These are phyloP conservation scores for Silene vulgaris DNA, from an alignment of 179 eudicot species.

Conservation along the genomic window DNA sequence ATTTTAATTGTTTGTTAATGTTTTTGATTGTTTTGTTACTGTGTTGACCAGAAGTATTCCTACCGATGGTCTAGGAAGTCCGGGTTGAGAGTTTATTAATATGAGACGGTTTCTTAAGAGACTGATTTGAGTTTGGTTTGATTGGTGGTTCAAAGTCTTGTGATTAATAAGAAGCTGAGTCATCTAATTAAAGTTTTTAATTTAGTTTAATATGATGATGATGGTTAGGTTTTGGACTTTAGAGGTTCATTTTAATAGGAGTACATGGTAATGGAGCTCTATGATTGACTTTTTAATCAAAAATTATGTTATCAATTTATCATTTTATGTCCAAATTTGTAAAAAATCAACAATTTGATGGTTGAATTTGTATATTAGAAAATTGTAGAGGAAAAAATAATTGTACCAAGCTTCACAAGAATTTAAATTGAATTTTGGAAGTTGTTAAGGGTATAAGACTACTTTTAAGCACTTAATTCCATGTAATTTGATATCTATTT, in stretches of 20 bases:
- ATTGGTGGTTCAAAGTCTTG: not conserved
- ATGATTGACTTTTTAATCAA: not conserved
- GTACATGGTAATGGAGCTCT: not conserved
- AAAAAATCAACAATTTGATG: no score
- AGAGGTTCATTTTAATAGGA: no score
- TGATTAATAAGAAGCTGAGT: not conserved
- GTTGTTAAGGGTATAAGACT: no score
- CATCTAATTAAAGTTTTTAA: not conserved
- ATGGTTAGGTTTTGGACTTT: constrained; percentile 2
- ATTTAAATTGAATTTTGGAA: no score
- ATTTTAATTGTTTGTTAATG: no score
- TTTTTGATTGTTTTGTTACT: not conserved
- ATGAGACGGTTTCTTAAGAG: not conserved
- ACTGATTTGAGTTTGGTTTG: not conserved
- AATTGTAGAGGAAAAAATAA: not conserved
- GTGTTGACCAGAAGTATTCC: not conserved
- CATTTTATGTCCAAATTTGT: not conserved
- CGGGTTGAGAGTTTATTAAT: not conserved
- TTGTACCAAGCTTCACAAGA: no score
- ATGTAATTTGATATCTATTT: no score
- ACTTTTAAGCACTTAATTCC: no score
- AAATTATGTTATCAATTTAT: not conserved
- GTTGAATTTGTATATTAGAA: not conserved
- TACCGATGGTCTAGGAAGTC: not conserved
- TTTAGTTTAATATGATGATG: not conserved